A percentile compares a stretch with the other conserved stretches of the same genome.
Evolutionary conservation across 139 green algal genomes (phyloP).

Genomic region (Trebouxia sp.): DNA sequence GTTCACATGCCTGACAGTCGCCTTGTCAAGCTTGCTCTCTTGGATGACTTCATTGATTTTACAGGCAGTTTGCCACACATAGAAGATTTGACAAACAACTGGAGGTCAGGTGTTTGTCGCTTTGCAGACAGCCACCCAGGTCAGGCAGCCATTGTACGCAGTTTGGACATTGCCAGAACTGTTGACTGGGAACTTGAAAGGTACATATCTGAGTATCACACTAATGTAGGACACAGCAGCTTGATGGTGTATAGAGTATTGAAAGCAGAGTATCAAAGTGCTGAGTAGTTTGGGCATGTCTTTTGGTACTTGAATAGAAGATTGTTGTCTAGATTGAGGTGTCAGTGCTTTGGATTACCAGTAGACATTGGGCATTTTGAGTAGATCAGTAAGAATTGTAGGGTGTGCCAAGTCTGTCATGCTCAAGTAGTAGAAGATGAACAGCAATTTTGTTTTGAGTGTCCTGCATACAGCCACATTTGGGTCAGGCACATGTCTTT

Average conservation of each 20-base stretch:
- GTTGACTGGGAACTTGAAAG: neutral
- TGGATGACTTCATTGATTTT: neutral
- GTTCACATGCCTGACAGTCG: neutral
- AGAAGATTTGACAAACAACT: neutral
- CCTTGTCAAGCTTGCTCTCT: neutral
- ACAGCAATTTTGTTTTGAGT: neutral
- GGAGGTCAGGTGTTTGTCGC: neutral
- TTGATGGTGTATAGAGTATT: neutral
- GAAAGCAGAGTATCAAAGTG: neutral
- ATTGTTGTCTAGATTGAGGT: neutral
- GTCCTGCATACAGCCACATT: neutral
- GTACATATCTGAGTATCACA: neutral
- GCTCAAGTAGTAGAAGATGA: neutral
- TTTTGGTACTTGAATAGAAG: no score
- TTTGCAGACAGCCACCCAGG: neutral
- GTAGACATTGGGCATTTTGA: neutral
- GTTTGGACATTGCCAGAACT: neutral
- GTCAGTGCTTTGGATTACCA: neutral
- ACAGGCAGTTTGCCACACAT: neutral
- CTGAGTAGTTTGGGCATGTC: neutral
- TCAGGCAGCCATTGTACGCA: neutral
- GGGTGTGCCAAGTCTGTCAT: neutral
- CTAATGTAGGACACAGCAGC: neutral
- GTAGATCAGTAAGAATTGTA: no score
- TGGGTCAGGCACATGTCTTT: no score